Percentiles rank a stretch among this genome's conserved stretches.
Evolutionary conservation across 2,329 filamentous ascomycete genomes (phyloP).

Genomic region (Fusarium sp.): DNA sequence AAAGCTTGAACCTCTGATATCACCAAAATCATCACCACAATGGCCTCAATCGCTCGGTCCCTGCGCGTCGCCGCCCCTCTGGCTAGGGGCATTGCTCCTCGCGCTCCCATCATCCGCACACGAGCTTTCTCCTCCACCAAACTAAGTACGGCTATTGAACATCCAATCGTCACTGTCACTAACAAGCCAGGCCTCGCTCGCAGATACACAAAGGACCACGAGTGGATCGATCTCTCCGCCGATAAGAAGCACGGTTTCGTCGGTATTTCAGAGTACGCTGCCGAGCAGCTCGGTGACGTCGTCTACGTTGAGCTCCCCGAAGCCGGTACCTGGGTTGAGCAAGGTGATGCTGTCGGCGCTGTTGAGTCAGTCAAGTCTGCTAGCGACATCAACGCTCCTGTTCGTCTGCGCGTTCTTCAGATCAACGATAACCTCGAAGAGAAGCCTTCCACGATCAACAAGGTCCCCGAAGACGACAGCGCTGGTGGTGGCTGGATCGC

Average conservation of each 20-base stretch:
- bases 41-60: slow-evolving; percentile 71
- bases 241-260: slow-evolving; percentile 83
- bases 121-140: slow-evolving; percentile 55
- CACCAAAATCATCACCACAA: slow-evolving; percentile 50
- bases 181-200: slow-evolving; percentile 68
- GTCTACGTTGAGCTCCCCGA: slow-evolving; percentile 96
- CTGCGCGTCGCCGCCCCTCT: slow-evolving; percentile 62
- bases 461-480: slow-evolving; percentile 82
- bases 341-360: slow-evolving; percentile 88
- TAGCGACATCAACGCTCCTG: slow-evolving; percentile 94
- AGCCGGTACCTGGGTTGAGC: slow-evolving; percentile 70
- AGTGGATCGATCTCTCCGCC: slow-evolving; percentile 92
- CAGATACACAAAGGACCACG: slow-evolving; percentile 96
- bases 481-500: slow-evolving; percentile 90
- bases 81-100: slow-evolving; percentile 53
- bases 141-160: slow-evolving; percentile 45
- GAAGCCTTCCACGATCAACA: slow-evolving; percentile 88
- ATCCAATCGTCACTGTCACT: neutral
- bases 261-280: slow-evolving; percentile 92
- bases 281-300: slow-evolving; percentile 92
- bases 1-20: slow-evolving; percentile 38
- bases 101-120: slow-evolving; percentile 56
- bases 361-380: slow-evolving; percentile 99
- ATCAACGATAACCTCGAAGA: slow-evolving; percentile 82
- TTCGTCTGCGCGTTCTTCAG: slow-evolving; percentile 79